A percentile compares a stretch with the other conserved stretches of the same genome.
Evolutionary conservation across 2,329 filamentous ascomycete genomes (phyloP).

Genomic region (Fusarium albosuccineum): DNA sequence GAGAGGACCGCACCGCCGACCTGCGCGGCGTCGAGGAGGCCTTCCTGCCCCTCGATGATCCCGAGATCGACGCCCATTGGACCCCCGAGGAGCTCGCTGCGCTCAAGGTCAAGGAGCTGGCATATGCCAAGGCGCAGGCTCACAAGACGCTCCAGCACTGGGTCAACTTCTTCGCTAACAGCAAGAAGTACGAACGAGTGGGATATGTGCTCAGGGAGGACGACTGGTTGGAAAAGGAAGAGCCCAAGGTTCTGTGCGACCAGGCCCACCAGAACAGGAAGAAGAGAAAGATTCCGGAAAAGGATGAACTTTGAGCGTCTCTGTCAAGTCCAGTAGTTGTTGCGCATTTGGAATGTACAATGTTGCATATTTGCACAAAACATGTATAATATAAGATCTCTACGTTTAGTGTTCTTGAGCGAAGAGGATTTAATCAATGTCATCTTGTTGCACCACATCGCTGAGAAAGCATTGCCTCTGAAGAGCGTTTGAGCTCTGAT

Average conservation of each 20-base stretch:
- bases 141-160: conserved; percentile 80
- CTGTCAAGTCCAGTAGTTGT: not conserved
- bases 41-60: conserved; percentile 77
- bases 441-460: no score
- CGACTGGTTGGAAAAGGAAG: conserved; percentile 72
- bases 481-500: no score
- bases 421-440: no score
- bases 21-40: conserved; percentile 89
- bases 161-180: conserved; percentile 84
- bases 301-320: conserved; percentile 9
- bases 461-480: no score
- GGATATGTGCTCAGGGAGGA: conserved; percentile 77
- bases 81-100: conserved; percentile 65
- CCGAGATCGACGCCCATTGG: conserved; percentile 71
- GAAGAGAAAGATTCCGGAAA: conserved; percentile 58
- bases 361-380: no score
- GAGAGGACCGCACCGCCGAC: conserved; percentile 85
- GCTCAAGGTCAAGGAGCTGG: conserved; percentile 72
- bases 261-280: conserved; percentile 71
- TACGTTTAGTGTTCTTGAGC: no score
- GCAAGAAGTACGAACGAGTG: conserved; percentile 84
- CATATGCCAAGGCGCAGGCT: conserved; percentile 74
- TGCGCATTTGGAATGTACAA: not conserved
- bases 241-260: conserved; percentile 76
- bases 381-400: no score